Evolutionary conservation across 2,329 filamentous ascomycete genomes (phyloP), one percentile per base, ranked within the genome.

Genomic region (Chaetomium olivaceum): DNA sequence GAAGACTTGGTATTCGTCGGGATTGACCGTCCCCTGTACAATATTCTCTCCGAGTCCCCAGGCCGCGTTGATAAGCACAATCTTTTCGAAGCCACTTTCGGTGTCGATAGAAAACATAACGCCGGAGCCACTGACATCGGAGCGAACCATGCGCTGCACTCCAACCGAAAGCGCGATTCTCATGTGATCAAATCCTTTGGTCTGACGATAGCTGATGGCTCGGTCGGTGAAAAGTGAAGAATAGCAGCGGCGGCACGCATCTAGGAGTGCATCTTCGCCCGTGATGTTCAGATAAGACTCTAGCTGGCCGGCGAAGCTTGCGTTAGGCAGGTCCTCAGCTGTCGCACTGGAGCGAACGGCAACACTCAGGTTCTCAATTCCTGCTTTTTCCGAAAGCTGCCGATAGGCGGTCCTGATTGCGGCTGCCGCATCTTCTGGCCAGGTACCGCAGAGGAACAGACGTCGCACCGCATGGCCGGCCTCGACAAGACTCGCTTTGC

Each of bases 91-190:
- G 6, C 76, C 77, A 31, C 74, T 78, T 64, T 78, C 76, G 2
- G 77, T 78, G 64, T 80, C 76, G 27, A 78, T 76, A 39, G 77
- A 76, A 69, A 79, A 79, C 76, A 79, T 79, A 52, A 78, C 77
- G 21, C 77, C 77, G 8, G 77, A 75, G 11, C 75, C 76, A 5
- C 74, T 67, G 14, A 65, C 27, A 62, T 78, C 76, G 11, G 77
- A 77, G 31, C 75, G 74, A 64, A 73, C 73, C 74, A 76, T 75
- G 14, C 63, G 67, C 62, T 76, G 74, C 16, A 76, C 63, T 1
- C 74, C 74, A 27, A 75, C 69, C 1, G 73, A 75, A 1, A 76
- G 69, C 0, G 74, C 74, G 14, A 75, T 66, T 16, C 64, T 71
- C 39, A 64, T 70, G 58, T 76, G 73, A 21, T 73, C 69, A 58